Evolutionary conservation across 805 yeast species (phyloP).

Genomic region (Zygosaccharomyces gambellarensis): DNA sequence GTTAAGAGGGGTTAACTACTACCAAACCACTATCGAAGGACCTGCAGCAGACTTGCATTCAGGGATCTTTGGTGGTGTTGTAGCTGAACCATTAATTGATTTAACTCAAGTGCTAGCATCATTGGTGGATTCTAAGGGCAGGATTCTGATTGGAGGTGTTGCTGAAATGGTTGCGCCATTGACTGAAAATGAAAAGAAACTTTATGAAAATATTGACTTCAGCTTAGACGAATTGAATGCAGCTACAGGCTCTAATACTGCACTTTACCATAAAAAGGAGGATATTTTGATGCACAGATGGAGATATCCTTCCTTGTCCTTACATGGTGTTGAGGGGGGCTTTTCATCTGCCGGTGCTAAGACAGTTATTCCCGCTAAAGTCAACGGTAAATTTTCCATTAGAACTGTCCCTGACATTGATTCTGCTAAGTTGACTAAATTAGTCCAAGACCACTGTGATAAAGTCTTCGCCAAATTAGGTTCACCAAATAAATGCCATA

Average conservation of each 20-base stretch:
- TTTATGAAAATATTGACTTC: conserved; percentile 84
- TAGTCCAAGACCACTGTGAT: conserved; percentile 68
- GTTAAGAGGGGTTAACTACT: conserved; percentile 92
- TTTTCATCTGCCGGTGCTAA: conserved; percentile 93
- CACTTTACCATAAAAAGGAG: conserved; percentile 70
- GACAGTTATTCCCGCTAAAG: conserved; percentile 96
- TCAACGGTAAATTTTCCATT: conserved; percentile 89
- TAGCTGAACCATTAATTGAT: conserved; percentile 97
- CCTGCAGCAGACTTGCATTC: conserved; percentile 97
- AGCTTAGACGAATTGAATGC: conserved; percentile 77
- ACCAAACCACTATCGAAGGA: conserved; percentile 75
- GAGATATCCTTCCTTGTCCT: conserved; percentile 94
- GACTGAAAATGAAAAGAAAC: conserved; percentile 68
- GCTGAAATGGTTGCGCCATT: conserved; percentile 93
- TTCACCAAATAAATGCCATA: conserved; percentile 70
- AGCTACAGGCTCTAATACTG: conserved; percentile 85
- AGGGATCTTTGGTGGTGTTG: conserved; percentile 95
- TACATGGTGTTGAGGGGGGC: conserved; percentile 98
- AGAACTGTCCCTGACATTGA: conserved; percentile 96
- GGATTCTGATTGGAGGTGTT: conserved; percentile 82
- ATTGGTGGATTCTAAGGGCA: conserved; percentile 77
- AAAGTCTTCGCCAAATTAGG: conserved; percentile 58
- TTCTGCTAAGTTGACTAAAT: conserved; percentile 67
- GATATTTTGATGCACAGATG: conserved; percentile 95
- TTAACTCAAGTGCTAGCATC: conserved; percentile 69